Evolutionary conservation across 257 asterid genomes (phyloP), one percentile per base, ranked within the genome.

Genomic region (Sherardia arvensis): DNA sequence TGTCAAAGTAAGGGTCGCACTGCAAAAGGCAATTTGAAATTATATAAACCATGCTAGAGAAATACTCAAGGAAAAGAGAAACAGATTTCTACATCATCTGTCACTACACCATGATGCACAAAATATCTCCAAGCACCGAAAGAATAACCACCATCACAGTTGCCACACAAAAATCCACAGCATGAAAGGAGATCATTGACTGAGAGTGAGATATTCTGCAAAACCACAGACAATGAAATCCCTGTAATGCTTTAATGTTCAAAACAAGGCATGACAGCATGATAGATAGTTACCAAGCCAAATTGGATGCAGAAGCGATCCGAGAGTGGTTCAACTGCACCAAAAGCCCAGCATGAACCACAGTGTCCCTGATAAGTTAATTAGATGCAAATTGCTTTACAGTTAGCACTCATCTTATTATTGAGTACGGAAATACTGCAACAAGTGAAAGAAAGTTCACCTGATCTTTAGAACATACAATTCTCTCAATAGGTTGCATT

Each of bases 321-420:
- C 3, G 97, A 82, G 67, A 92, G 91, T 18, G 90, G 77, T 81
- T 89, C 96, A 43, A 81, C 96, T 27, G 99, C 96, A 36, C 83
- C 99, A 76, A 89, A 92, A 36, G 99, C 99, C 99, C 99, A 92
- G 70, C 99, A 87, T 65, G 99, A 87, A 73, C 96, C 96, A 77
- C 99, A 92, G 59, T 92, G 97, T 57, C 99, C 99, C 96, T 92
- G 79, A 62, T 25, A 70, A 66, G 59, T 43, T 57, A 64, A 57
- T 36, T 57, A 47, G 64, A 20, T 22, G 33, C 14, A 28, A 45
- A 27, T 59, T 67, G 3, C 73, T 29, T 55, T 40, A 65, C 70
- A 65, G 71, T 53, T 38, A 11, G 61, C 36, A 51, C 27, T 25
- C 32, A 40, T 33, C 61, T 40, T 64, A 51, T 58, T 8, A 63